Percentiles rank a stretch among this genome's conserved stretches.
phyloP scores from a whole-genome alignment of 2,329 filamentous ascomycete species.

The Microdochium paspali region DNA sequence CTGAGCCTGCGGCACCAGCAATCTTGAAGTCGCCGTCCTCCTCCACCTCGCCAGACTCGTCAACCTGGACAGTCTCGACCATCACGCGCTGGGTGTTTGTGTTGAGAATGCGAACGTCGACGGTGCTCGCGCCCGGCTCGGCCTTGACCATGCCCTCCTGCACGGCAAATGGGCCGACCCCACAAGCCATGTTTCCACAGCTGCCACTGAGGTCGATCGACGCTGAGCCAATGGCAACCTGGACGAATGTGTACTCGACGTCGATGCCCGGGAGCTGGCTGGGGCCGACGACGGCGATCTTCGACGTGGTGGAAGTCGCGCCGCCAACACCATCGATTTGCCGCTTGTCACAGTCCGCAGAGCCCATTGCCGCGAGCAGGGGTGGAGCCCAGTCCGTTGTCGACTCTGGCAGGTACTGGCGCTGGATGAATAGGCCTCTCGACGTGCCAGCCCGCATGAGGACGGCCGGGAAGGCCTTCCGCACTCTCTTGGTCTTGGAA shows the following conservation, averaged over 20 bases:
- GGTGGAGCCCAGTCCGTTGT: conserved; percentile 37
- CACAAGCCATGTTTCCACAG: conserved; percentile 54
- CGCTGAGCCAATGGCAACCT: conserved; percentile 45
- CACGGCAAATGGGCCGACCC: conserved; percentile 49
- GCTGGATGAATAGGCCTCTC: conserved; percentile 48
- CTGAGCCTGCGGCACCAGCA: conserved; percentile 46
- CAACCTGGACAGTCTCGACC: conserved; percentile 40
- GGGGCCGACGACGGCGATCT: conserved; percentile 46
- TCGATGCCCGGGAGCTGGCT: conserved; percentile 32
- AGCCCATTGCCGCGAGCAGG: conserved; percentile 45
- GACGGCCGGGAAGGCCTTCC: not conserved
- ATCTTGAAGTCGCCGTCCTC: conserved; percentile 42
- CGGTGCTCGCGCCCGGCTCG: not conserved
- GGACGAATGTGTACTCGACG: conserved; percentile 55
- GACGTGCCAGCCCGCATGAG: conserved; percentile 58
- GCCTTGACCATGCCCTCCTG: conserved; percentile 32
- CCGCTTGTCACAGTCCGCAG: conserved; percentile 40
- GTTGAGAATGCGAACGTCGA: conserved; percentile 40
- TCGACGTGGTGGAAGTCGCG: conserved; percentile 50
- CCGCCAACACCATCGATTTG: conserved; percentile 56
- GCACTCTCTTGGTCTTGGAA: not conserved
- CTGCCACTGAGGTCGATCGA: conserved; percentile 50
- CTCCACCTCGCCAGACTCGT: conserved; percentile 33
- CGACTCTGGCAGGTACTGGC: conserved; percentile 37
- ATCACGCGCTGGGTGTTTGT: conserved; percentile 53